Base-by-base conservation (phyloP, 306 rosid genomes). In the Vigna radiata region DNA sequence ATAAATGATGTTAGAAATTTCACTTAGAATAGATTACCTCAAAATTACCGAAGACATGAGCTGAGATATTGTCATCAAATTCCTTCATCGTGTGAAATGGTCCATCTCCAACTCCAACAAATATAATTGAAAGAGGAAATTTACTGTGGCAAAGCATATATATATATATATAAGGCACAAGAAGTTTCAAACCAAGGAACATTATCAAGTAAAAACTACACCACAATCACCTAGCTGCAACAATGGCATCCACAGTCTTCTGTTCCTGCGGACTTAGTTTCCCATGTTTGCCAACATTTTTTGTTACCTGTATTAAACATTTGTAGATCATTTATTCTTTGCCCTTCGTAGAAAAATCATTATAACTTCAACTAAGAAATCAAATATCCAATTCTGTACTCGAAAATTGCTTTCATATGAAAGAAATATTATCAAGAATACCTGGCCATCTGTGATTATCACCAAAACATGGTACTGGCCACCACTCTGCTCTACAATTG, bases 81-180 rank as follows among this genome's bases (percentile, higher is more conserved):
- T 89, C 92, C 84, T 80, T 84, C 97, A 92, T 92, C 89, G 72
- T 92, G 82, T 92, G 91, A 96, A 96, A 92, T 1, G 97, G 97
- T 47, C 97, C 97, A 79, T 92, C 97, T 75, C 97, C 97, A 68
- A 92, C 97, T 31, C 97, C 97, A 68, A 90, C 92, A 81, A 92
- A 75, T 49, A 92, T 77, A 75, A 92, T 92, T 72, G 96, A 92
- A 44, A 92, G 89, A 16, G 97, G 96, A 43, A 86, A 86, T 39
- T 92, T 88, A 83, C 97, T 90, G 89, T 39, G 63, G 73, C 49
- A 56, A 81, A 64, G 53, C 3, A 80, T 17, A 27, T 10, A 68
- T 10, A 69, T 54, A 23, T 1, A 72, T 54, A 23, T 3, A 4
- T 29, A 29, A 82, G 78, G 73, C 65, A 76, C 56, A 47, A 72